A percentile compares a stretch with the other conserved stretches of the same genome.
These are phyloP conservation scores for Coccinonectria pachysandricola DNA, from an alignment of 2,329 filamentous ascomycete species.

Conservation along the genomic window DNA sequence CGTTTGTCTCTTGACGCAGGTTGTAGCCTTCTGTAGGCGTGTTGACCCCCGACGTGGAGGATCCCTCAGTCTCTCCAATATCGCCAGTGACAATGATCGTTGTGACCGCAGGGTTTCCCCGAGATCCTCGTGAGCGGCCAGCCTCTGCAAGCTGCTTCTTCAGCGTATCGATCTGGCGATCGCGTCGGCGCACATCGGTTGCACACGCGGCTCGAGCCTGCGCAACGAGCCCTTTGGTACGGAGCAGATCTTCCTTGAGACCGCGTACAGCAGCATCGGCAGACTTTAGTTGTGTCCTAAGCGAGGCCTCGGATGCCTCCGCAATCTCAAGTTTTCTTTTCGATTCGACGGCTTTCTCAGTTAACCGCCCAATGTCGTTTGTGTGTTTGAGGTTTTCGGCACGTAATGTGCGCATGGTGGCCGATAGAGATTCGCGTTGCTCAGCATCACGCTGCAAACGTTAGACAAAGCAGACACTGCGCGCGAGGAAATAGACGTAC, in stretches of 20 bases:
- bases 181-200: conserved; percentile 82
- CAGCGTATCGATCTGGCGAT: conserved; percentile 77
- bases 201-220: conserved; percentile 81
- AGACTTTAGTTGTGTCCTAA: conserved; percentile 59
- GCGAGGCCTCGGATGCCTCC: conserved; percentile 61
- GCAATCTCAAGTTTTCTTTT: conserved; percentile 45
- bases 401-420: conserved; percentile 65
- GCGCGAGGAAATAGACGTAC: conserved; percentile 34
- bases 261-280: conserved; percentile 64
- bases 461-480: conserved; percentile 7
- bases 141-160: conserved; percentile 77
- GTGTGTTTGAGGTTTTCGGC: conserved; percentile 65
- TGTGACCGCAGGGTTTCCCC: conserved; percentile 43
- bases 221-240: conserved; percentile 67
- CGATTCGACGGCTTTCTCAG: conserved; percentile 43
- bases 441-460: conserved; percentile 67
- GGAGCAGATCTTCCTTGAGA: conserved; percentile 75
- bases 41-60: conserved; percentile 11
- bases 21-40: conserved; percentile 45
- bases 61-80: conserved; percentile 36
- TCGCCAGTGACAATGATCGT: conserved; percentile 49
- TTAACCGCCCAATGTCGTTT: conserved; percentile 52
- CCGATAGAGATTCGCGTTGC: conserved; percentile 72
- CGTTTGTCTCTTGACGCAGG: conserved; percentile 77
- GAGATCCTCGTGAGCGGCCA: conserved; percentile 49